phyloP scores from a whole-genome alignment of 192 early-diverging fungal species.

The Jimgerdemannia lactiflua region DNA sequence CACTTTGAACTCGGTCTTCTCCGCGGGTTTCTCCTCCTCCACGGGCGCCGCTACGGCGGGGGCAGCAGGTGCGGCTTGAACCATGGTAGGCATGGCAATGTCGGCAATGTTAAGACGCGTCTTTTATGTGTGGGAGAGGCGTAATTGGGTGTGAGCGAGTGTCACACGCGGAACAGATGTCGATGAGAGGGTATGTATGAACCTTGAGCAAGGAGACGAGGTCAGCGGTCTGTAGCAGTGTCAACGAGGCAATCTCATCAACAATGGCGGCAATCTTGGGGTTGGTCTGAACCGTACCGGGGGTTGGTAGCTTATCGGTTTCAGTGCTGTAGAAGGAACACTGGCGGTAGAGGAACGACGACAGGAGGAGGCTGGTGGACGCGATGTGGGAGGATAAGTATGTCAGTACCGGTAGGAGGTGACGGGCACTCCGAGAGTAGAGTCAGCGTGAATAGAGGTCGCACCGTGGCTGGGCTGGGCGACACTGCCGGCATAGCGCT shows the following conservation, averaged over 20 bases:
- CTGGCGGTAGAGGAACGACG: not conserved
- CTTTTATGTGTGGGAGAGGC: slow-evolving; percentile 33
- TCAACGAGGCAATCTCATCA: slow-evolving; percentile 87
- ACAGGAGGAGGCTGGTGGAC: not conserved
- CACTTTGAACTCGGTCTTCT: slow-evolving; percentile 94
- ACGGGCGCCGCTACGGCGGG: slow-evolving; percentile 61
- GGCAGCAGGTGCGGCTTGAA: slow-evolving; percentile 58
- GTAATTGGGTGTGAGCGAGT: not conserved
- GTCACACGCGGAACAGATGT: not conserved
- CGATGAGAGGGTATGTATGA: slow-evolving; percentile 1
- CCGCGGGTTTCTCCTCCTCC: slow-evolving; percentile 84
- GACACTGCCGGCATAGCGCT: not conserved
- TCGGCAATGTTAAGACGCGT: slow-evolving; percentile 89
- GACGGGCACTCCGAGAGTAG: not conserved
- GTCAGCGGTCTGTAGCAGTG: slow-evolving; percentile 89
- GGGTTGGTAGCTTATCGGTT: slow-evolving; percentile 59
- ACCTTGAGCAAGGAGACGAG: slow-evolving; percentile 91
- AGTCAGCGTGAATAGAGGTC: not conserved
- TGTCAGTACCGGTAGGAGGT: too few relatives aligned
- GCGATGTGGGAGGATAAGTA: not conserved
- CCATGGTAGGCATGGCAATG: slow-evolving; percentile 76
- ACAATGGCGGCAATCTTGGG: slow-evolving; percentile 84
- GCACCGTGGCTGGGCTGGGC: not conserved
- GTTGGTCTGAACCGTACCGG: slow-evolving; percentile 47
- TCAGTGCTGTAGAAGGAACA: not conserved